Base-by-base conservation (phyloP, 805 yeast species). In the Candida adriatica region DNA sequence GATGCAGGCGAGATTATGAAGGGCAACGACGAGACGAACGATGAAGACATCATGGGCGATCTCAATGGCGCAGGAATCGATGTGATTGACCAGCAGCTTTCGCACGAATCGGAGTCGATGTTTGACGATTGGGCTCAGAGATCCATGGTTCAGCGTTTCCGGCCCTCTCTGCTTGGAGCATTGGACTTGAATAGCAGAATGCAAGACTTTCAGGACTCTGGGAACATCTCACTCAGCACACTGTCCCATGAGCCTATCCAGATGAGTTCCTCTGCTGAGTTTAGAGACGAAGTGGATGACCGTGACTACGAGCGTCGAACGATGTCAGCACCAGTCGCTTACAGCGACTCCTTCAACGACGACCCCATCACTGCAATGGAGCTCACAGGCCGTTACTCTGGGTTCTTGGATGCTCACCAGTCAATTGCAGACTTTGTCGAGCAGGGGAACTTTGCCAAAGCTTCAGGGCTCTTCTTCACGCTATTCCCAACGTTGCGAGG, bases 401-500 rank as follows among this genome's bases (percentile, higher is more conserved):
- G 40, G 27, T 28, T 32, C 11, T 6, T 18, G 4, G 45, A 42
- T 23, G 42, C 40, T 1, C 45, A 40, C 26, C 21, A 24, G 8
- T 14, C 42, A 1, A 8, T 43, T 16, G 36, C 29, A 24, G 15
- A 18, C 3, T 36, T 28, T 25, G 6, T 41, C 13, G 31, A 33
- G 14, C 10, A 28, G n/a, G 18, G 19, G 9, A 18, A 13, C 16
- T 32, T 33, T 23, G 29, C 34, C 23, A 13, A 31, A 4, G 26
- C 16, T 5, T 16, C 38, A 6, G 36, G 33, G 7, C 8, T 42
- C 0, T 13, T 34, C 8, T 33, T 31, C 5, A 31, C 23, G 5
- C 16, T 48, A 13, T 43, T 59, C 14, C 66, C 67, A 9, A 60
- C 63, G 24, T 32, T 61, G 19, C 21, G 40, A 10, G 42, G 52